Evolutionary conservation across 208 protist genomes (phyloP).

Genomic region (Phytomonas sp.): DNA sequence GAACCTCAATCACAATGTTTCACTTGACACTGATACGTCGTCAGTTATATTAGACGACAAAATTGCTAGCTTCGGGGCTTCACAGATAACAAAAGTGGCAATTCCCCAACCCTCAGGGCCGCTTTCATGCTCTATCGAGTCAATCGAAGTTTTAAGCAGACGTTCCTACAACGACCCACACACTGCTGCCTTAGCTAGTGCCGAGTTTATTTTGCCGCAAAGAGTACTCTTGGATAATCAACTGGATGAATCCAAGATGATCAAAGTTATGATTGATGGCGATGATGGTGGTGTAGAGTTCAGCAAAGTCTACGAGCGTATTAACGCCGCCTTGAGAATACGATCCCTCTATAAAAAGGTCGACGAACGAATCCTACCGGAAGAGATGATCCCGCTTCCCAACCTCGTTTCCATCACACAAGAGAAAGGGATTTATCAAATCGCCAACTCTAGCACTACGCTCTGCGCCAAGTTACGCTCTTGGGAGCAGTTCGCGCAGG

Average conservation of each 20-base stretch:
- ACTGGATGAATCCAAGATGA: slow-evolving; percentile 57
- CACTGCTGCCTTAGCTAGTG: not conserved
- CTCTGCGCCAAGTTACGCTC: slow-evolving; percentile 25
- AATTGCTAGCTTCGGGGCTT: not conserved
- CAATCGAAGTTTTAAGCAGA: not conserved
- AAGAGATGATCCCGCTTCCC: slow-evolving; percentile 16
- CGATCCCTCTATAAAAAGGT: slow-evolving; percentile 52
- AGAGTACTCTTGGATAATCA: slow-evolving; percentile 18
- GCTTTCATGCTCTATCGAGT: not conserved
- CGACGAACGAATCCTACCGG: slow-evolving; percentile 11
- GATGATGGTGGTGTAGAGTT: slow-evolving; percentile 86
- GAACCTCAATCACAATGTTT: not conserved
- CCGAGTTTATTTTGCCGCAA: not conserved
- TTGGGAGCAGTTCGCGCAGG: slow-evolving; percentile 61
- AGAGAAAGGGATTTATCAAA: slow-evolving; percentile 53
- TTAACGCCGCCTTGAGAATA: slow-evolving; percentile 58
- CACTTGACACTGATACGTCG: not conserved
- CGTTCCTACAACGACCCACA: not conserved
- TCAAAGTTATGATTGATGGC: slow-evolving; percentile 85
- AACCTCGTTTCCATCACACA: slow-evolving; percentile 39
- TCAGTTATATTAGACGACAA: not conserved
- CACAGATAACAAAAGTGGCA: not conserved
- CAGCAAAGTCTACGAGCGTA: slow-evolving; percentile 76
- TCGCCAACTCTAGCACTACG: slow-evolving; percentile 39
- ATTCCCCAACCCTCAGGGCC: not conserved